A percentile compares a stretch with the other conserved stretches of the same genome.
Evolutionary conservation across 2,329 filamentous ascomycete genomes (phyloP).

Genomic region (Cercospora brassicicola): DNA sequence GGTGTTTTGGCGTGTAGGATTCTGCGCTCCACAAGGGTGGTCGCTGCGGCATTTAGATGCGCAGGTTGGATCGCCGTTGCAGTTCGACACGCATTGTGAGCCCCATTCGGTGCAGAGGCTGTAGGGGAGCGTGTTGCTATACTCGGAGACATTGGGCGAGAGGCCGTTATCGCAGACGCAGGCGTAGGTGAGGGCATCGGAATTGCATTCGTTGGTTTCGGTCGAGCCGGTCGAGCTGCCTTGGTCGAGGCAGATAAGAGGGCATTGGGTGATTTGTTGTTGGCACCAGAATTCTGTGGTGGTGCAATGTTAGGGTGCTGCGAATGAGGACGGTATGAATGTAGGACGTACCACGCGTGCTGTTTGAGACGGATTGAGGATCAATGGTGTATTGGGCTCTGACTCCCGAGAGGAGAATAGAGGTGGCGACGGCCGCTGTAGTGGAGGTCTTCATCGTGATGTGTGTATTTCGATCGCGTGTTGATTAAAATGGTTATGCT

Average conservation of each 20-base stretch:
- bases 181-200: conserved; percentile 65
- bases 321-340: not conserved
- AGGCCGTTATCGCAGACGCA: conserved; percentile 70
- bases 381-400: conserved; percentile 59
- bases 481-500: not conserved
- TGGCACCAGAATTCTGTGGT: conserved; percentile 59
- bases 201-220: conserved; percentile 65
- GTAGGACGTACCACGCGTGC: conserved; percentile 22
- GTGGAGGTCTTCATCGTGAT: conserved; percentile 49
- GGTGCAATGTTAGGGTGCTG: not conserved
- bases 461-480: not conserved
- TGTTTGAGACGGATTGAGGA: conserved; percentile 58
- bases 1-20: conserved; percentile 61
- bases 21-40: conserved; percentile 70
- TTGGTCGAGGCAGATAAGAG: conserved; percentile 69
- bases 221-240: conserved; percentile 49
- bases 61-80: conserved; percentile 59
- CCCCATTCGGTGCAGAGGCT: conserved; percentile 72
- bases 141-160: conserved; percentile 72
- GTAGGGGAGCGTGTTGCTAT: conserved; percentile 75
- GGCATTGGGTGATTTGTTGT: conserved; percentile 64
- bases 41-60: conserved; percentile 61
- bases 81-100: conserved; percentile 59
- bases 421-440: conserved; percentile 50
- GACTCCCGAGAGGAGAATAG: conserved; percentile 53